These are phyloP conservation scores for Cercospora janseana DNA, from an alignment of 2,329 filamentous ascomycete species.

Conservation along the genomic window DNA sequence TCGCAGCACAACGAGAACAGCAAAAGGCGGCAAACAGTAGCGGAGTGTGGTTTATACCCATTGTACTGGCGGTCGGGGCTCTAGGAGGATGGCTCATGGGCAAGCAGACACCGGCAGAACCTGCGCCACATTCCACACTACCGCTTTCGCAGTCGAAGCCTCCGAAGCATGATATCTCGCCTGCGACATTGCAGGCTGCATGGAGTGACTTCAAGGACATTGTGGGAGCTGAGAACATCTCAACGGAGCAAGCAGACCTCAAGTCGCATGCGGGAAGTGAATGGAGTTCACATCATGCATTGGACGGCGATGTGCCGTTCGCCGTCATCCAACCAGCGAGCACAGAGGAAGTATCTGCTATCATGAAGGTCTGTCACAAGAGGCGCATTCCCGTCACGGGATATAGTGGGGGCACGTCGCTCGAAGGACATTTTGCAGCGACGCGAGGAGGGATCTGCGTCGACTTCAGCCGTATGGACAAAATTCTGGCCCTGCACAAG, in stretches of 20 bases:
- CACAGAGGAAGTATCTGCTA: conserved; percentile 78
- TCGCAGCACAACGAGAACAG: conserved; percentile 41
- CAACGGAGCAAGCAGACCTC: conserved; percentile 55
- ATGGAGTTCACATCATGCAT: conserved; percentile 57
- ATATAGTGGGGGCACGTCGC: conserved; percentile 82
- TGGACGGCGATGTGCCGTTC: conserved; percentile 48
- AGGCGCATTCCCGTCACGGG: conserved; percentile 80
- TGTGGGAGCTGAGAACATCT: conserved; percentile 63
- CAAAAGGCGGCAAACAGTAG: conserved; percentile 32
- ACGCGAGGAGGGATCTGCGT: conserved; percentile 81
- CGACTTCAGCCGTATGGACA: conserved; percentile 83
- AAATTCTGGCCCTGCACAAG: conserved; percentile 73
- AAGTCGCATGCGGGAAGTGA: conserved; percentile 60
- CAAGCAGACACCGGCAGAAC: conserved; percentile 46
- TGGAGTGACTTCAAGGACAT: conserved; percentile 63
- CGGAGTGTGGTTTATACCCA: conserved; percentile 35
- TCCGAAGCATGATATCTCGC: conserved; percentile 56
- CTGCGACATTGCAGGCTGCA: conserved; percentile 60
- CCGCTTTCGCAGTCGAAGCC: conserved; percentile 50
- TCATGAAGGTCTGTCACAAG: conserved; percentile 85
- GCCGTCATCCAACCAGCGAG: conserved; percentile 71
- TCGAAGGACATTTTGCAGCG: conserved; percentile 85
- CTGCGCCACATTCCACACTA: conserved; percentile 55
- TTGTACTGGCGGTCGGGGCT: conserved; percentile 52
- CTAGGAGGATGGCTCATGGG: conserved; percentile 57